phyloP scores from a whole-genome alignment of 208 protist genomes.

The Novymonas esmeraldas region DNA sequence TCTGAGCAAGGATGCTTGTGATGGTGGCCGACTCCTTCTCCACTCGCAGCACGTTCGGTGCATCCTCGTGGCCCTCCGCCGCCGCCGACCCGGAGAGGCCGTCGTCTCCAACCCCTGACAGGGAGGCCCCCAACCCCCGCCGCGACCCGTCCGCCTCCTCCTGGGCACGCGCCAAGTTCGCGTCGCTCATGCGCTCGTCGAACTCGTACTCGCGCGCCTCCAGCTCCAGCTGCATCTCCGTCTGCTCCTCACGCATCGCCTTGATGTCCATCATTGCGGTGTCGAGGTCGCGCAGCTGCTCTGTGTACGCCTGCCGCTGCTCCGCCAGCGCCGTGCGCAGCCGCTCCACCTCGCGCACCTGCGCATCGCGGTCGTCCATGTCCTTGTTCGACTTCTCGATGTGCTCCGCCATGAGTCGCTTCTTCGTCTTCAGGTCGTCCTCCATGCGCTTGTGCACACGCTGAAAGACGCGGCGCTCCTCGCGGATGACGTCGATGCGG shows the following conservation, averaged over 20 bases:
- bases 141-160: slow-evolving; percentile 16
- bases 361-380: slow-evolving; percentile 95
- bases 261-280: slow-evolving; percentile 89
- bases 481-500: slow-evolving; percentile 95
- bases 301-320: slow-evolving; percentile 82
- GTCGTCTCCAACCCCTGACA: slow-evolving; percentile 21
- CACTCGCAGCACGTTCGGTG: slow-evolving; percentile 39
- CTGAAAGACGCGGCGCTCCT: slow-evolving; percentile 97
- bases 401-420: slow-evolving; percentile 93
- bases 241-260: slow-evolving; percentile 85
- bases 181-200: slow-evolving; percentile 46
- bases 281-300: slow-evolving; percentile 79
- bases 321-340: slow-evolving; percentile 73
- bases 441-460: slow-evolving; percentile 96
- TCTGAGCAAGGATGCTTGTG: slow-evolving; percentile 83
- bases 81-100: slow-evolving; percentile 2
- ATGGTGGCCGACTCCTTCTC: slow-evolving; percentile 58
- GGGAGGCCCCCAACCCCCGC: slow-evolving; percentile 6
- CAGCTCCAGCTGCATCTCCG: slow-evolving; percentile 81
- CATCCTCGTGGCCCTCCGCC: slow-evolving; percentile 37
- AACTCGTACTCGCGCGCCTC: slow-evolving; percentile 87
- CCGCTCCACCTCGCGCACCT: slow-evolving; percentile 86
- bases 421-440: slow-evolving; percentile 92
- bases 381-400: slow-evolving; percentile 95
- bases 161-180: slow-evolving; percentile 6